These are phyloP conservation scores for Platanthera guangdongensis DNA, from an alignment of 106 monocot genomes.

Conservation along the genomic window DNA sequence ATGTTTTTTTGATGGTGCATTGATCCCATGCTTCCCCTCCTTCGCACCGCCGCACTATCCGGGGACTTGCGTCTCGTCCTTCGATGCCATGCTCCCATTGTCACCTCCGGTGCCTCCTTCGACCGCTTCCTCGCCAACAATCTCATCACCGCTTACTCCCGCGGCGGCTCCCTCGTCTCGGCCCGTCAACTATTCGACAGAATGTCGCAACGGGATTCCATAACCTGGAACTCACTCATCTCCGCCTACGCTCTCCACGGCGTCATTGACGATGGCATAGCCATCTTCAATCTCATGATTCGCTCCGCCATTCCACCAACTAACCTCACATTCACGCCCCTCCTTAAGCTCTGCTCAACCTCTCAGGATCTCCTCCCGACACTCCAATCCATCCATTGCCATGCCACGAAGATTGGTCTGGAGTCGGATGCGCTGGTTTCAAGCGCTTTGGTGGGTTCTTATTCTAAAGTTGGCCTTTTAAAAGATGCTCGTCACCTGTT, in stretches of 20 bases:
- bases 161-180: conserved; percentile 20
- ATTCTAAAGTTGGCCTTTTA: conserved; percentile 37
- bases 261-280: conserved; percentile 15
- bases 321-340: conserved; percentile 42
- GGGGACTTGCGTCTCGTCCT: conserved; percentile 11
- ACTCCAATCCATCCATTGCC: conserved; percentile 27
- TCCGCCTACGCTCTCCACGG: conserved; percentile 55
- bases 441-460: conserved; percentile 43
- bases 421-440: conserved; percentile 35
- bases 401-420: conserved; percentile 22
- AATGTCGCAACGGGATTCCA: conserved; percentile 25
- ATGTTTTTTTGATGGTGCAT: conserved; percentile 61
- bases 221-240: conserved; percentile 67
- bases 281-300: conserved; percentile 38
- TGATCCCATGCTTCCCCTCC: conserved; percentile 7
- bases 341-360: conserved; percentile 54
- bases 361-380: conserved; percentile 10
- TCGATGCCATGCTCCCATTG: conserved; percentile 31
- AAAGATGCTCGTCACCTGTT: conserved; percentile 34
- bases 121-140: conserved; percentile 53
- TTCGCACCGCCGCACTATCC: conserved; percentile 18
- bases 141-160: conserved; percentile 47
- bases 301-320: conserved; percentile 15
- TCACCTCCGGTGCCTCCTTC: conserved; percentile 28
- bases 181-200: conserved; percentile 49